These are phyloP conservation scores for Fusarium sp. DNA, from an alignment of 2,329 filamentous ascomycete species.

Conservation along the genomic window DNA sequence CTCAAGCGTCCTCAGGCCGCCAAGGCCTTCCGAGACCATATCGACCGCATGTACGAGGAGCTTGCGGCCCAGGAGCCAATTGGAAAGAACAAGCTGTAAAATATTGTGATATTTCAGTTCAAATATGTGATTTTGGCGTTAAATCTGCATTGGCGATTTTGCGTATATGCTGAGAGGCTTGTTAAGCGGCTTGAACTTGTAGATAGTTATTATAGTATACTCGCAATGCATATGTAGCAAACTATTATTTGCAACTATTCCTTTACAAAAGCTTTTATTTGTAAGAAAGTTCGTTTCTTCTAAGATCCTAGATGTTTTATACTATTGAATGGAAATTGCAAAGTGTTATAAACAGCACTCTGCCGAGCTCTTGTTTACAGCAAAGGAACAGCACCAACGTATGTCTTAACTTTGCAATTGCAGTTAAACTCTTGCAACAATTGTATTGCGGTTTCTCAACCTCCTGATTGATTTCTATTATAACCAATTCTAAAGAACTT, in stretches of 20 bases:
- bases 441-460: not conserved
- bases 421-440: not conserved
- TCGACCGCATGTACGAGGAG: conserved; percentile 68
- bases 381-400: no score
- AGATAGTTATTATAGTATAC: conserved; percentile 24
- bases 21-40: conserved; percentile 63
- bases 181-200: conserved; percentile 23
- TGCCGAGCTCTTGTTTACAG: not conserved
- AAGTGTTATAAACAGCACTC: not conserved
- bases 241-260: not conserved
- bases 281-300: not conserved
- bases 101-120: conserved; percentile 2
- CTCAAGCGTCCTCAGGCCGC: conserved; percentile 68
- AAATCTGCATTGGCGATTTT: conserved; percentile 6
- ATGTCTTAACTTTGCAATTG: not conserved
- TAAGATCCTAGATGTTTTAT: not conserved
- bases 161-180: conserved; percentile 7
- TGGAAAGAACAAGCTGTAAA: conserved; percentile 44
- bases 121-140: conserved; percentile 13
- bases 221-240: not conserved
- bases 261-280: not conserved
- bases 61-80: conserved; percentile 46
- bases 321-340: not conserved
- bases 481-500: not conserved
- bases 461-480: not conserved